Evolutionary conservation across 1,284 basidiomycete genomes (phyloP), one percentile per base, ranked within the genome.

Genomic region (Naganishia sp.): DNA sequence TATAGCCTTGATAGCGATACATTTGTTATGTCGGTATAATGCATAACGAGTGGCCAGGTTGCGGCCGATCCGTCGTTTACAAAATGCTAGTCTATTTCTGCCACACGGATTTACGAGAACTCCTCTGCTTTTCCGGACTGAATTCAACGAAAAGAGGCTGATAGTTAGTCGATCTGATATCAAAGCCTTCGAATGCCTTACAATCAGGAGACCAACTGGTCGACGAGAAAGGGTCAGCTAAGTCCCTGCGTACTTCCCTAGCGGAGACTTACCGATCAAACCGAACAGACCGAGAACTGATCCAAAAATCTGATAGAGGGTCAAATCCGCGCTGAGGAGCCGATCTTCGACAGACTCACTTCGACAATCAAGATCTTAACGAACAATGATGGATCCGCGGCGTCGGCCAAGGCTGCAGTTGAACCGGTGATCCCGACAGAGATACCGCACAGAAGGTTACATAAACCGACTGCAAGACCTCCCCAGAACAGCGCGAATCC

Each of bases 401-500:
- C 94, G 75, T 97, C 94, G 16, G 90, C 87, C 52, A 96, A 82
- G 0, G 94, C 94, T 15, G 93, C 93, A 18, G 91, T 95, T 2
- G 92, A 90, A 2, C 94, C 94, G 2, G 90, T 92, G 73, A 96
- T 85, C 33, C 94, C 94, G 61, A 96, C 94, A 18, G 87, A 89
- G 68, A 95, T 81, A 72, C 94, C 94, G 70, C 94, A 96, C 25
- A 97, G 84, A n/a, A 96, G 84, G 79, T 96, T 96, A 81, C 93
- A 96, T 6, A 86, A 43, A 50, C 79, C 93, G 55, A 94, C 92
- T 1, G 92, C 92, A 55, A 96, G 81, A 36, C 94, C 94, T 48
- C 93, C 93, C 89, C 93, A 96, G 84, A 97, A 97, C 66, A 96
- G 84, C 2, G 93, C 88, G 74, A 86, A 96, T 11, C 92, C 92